Base-by-base conservation (phyloP, 768 basidiomycete genomes). In the Boletus barrowsii region DNA sequence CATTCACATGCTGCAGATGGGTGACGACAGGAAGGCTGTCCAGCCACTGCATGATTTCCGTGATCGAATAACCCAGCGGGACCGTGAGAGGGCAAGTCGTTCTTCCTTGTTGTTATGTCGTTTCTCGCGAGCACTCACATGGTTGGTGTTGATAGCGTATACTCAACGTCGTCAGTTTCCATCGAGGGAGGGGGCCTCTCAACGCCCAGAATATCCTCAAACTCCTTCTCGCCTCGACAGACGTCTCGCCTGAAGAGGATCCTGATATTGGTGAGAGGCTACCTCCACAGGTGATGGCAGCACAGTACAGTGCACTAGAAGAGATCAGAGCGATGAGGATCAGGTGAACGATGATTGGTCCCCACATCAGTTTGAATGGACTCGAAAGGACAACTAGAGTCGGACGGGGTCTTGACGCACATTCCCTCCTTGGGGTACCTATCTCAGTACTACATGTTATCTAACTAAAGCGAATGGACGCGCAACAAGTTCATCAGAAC, bases 1-100 rank as follows among this genome's bases (percentile, higher is more conserved):
- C 2, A 60, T 66, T 11, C 58, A 66, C 35, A 24, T 67, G 17
- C 33, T 66, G 42, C 65, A 66, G 47, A 62, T 66, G 57, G 65
- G 65, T 1, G 52, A 59, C 0, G 60, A 66, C 35, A 59, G 62
- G 42, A 67, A 46, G 22, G 65, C 52, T 13, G 58, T 64, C 51
- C 35, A 53, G 45, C 65, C 65, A 4, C 55, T 66, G 14, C 52
- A 62, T 9, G 60, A 62, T 42, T 59, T 66, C 49, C 60, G 58
- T 33, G 62, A 67, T 15, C 55, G 51, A 26, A 30, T 67, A 18
- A 56, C 51, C 4, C 52, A 55, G 18, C 44, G 49, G 22, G 65
- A 64, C 42, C 49, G 43, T 10, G 49, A 56, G 15, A 59, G 62
- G 53, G 62, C 36, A 22, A 7, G 59, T 57, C 13, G 18, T 42